A percentile compares a stretch with the other conserved stretches of the same genome.
Conservation (phyloP, 805 yeast species). For the Ogataea glucozyma region DNA sequence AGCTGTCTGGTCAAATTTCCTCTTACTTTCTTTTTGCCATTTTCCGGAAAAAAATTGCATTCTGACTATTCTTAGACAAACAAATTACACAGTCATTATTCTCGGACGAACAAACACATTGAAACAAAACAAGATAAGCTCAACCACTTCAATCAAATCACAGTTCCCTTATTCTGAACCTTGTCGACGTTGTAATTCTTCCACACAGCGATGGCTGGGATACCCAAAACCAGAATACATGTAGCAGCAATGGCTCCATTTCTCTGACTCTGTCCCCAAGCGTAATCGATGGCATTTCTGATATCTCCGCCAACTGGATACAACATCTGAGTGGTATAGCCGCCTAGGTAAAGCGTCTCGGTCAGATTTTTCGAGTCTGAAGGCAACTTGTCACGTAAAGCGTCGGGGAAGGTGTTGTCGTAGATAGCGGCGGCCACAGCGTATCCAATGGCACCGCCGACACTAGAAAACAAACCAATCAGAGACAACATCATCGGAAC, state of each 20-base stretch:
- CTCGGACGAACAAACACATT: too few relatives aligned
- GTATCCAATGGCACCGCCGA: conserved; percentile 42
- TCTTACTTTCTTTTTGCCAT: too few relatives aligned
- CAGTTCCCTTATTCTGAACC: conserved; percentile 25
- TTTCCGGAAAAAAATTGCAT: too few relatives aligned
- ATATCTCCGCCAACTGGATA: conserved; percentile 28
- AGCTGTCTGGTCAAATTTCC: too few relatives aligned
- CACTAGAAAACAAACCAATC: conserved; percentile 35
- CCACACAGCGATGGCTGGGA: conserved; percentile 32
- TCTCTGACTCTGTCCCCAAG: conserved; percentile 31
- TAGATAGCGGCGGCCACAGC: conserved; percentile 43
- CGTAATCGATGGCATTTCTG: conserved; percentile 31
- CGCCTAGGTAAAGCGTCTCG: conserved; percentile 24
- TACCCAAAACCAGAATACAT: conserved; percentile 24
- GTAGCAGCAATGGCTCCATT: conserved; percentile 29
- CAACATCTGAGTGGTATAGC: conserved; percentile 23
- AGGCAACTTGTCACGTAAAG: conserved; percentile 31
- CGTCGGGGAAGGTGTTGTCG: conserved; percentile 32
- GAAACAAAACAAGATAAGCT: too few relatives aligned
- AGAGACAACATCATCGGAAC: conserved; percentile 42
- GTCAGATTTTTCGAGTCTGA: conserved; percentile 19
- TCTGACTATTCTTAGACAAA: too few relatives aligned
- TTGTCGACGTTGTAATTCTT: conserved; percentile 30
- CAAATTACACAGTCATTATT: too few relatives aligned
- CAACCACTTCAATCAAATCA: conserved; percentile 11